phyloP scores from a whole-genome alignment of 2,329 filamentous ascomycete species.

The Cephalotrichum gorgonifer region DNA sequence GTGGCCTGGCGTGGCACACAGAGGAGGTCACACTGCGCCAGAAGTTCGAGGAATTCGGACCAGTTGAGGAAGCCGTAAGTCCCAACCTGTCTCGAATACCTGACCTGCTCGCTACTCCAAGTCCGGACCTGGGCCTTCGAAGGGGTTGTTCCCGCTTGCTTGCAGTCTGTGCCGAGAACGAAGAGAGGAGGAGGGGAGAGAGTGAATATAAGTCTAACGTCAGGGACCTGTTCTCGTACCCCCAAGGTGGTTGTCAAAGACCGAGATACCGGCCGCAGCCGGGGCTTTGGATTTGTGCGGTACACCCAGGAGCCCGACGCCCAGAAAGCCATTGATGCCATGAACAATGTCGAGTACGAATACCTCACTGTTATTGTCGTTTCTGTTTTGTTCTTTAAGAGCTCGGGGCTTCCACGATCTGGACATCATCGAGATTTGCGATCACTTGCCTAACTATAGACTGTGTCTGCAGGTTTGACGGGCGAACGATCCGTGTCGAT shows the following conservation, averaged over 20 bases:
- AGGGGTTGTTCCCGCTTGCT: background rate
- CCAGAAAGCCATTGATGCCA: slow-evolving; percentile 62
- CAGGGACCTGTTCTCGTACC: slow-evolving; percentile 7
- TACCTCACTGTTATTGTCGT: background rate
- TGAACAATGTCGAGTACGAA: slow-evolving; percentile 85
- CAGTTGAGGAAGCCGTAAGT: slow-evolving; percentile 91
- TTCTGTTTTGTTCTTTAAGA: slow-evolving; percentile 8
- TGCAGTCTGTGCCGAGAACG: background rate
- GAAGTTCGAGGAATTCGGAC: slow-evolving; percentile 88
- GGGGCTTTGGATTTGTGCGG: slow-evolving; percentile 94
- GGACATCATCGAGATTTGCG: slow-evolving; percentile 6
- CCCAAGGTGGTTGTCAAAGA: slow-evolving; percentile 91
- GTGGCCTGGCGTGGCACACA: slow-evolving; percentile 97
- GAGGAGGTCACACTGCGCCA: slow-evolving; percentile 76
- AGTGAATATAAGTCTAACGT: background rate
- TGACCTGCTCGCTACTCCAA: background rate
- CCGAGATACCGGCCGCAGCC: slow-evolving; percentile 89
- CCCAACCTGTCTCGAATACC: background rate
- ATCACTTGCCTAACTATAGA: slow-evolving; percentile 4
- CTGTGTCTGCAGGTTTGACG: slow-evolving; percentile 66
- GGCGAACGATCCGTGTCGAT: slow-evolving; percentile 88
- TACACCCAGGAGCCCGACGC: slow-evolving; percentile 70
- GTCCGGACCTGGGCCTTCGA: background rate
- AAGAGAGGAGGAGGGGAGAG: background rate
- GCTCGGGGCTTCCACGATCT: slow-evolving; percentile 1